Percentiles rank a stretch among this genome's conserved stretches.
phyloP scores from a whole-genome alignment of 75 land plant genomes.

The Isoetes taiwanensis region DNA sequence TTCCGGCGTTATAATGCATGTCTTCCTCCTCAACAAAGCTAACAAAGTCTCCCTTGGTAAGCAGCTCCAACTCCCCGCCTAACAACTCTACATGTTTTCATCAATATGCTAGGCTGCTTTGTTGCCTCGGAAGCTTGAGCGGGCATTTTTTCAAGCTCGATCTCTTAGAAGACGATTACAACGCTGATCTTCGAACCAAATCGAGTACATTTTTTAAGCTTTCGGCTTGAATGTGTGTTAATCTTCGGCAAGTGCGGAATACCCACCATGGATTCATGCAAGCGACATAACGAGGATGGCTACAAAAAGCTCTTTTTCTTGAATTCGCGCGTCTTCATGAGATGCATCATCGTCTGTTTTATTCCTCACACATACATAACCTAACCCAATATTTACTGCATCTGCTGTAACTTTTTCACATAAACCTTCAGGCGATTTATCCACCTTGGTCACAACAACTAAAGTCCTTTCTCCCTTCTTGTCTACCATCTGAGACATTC shows the following conservation, averaged over 20 bases:
- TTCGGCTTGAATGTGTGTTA: constrained; percentile 33
- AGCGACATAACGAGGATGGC: constrained; percentile 26
- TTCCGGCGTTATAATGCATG: too few relatives aligned
- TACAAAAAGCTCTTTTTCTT: constrained; percentile 30
- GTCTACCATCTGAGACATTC: constrained; percentile 45
- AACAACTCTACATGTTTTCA: too few relatives aligned
- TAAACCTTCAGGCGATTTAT: constrained; percentile 37
- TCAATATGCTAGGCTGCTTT: too few relatives aligned
- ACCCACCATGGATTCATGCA: constrained; percentile 35
- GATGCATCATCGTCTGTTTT: constrained; percentile 29
- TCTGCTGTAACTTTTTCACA: constrained; percentile 39
- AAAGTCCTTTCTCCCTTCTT: constrained; percentile 35
- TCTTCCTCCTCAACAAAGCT: too few relatives aligned
- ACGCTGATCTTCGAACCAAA: constrained; percentile 21
- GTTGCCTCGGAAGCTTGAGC: too few relatives aligned
- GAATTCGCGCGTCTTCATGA: constrained; percentile 19
- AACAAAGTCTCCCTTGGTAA: too few relatives aligned
- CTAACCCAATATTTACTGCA: constrained; percentile 45
- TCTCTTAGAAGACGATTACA: constrained; percentile 11
- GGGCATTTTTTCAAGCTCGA: constrained; percentile 29
- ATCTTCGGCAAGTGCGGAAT: constrained; percentile 31
- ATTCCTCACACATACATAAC: constrained; percentile 50
- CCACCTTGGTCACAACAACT: constrained; percentile 35
- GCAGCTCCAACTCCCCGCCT: too few relatives aligned
- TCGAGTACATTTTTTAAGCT: constrained; percentile 25